Conservation (phyloP, 345 rosid species). For the Eucalyptus lansdowneana region DNA sequence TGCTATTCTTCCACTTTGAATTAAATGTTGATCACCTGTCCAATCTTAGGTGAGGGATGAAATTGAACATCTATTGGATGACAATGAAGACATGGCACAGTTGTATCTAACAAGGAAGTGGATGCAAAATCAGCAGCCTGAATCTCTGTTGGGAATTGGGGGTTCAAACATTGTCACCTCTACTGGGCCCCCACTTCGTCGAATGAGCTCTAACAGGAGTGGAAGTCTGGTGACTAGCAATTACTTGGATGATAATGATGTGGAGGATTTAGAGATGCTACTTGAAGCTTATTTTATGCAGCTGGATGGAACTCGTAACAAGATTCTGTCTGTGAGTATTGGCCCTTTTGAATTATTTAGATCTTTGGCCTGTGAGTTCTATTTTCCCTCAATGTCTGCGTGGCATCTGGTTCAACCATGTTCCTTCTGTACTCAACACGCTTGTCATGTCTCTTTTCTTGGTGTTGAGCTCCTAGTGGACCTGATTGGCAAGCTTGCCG, state of each 20-base stretch:
- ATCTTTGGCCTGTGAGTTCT: not conserved
- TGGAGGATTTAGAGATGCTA: conserved; percentile 89
- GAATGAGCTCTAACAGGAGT: conserved; percentile 44
- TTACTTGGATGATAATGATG: conserved; percentile 41
- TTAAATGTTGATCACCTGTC: not conserved
- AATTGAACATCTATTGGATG: conserved; percentile 77
- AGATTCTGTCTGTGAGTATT: conserved; percentile 70
- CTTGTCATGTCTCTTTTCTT: not conserved
- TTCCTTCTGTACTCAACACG: not conserved
- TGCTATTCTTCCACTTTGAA: not conserved
- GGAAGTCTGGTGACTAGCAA: conserved; percentile 50
- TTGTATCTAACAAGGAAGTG: conserved; percentile 73
- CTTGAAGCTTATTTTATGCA: conserved; percentile 95
- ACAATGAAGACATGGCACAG: conserved; percentile 83
- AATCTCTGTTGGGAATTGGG: conserved; percentile 30
- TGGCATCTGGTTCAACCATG: not conserved
- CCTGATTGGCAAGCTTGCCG: not conserved
- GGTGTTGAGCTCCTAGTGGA: not conserved
- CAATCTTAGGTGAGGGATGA: conserved; percentile 73
- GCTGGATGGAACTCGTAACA: conserved; percentile 88
- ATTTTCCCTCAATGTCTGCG: not conserved
- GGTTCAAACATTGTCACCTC: conserved; percentile 26
- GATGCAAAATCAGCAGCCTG: conserved; percentile 68
- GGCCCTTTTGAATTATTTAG: not conserved
- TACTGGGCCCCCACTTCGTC: conserved; percentile 16